Conservation (phyloP, 768 basidiomycete species). For the Calocybe cyanea region DNA sequence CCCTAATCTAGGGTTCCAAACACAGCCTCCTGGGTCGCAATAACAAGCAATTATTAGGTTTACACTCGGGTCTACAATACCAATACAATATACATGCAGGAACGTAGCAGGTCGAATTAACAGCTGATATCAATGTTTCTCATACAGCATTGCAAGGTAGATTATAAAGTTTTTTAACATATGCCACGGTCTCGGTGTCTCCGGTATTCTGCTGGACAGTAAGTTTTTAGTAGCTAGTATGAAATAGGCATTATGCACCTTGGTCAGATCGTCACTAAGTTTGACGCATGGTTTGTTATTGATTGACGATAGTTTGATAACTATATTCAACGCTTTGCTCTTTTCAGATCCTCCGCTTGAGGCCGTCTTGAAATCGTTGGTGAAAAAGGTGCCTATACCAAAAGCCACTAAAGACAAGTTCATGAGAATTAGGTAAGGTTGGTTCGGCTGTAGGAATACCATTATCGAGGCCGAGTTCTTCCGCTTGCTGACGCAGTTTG, state of each 20-base stretch:
- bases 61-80: too few relatives aligned
- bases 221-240: not conserved
- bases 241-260: slow-evolving; percentile 37
- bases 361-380: slow-evolving; percentile 75
- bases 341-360: slow-evolving; percentile 42
- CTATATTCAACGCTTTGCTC: slow-evolving; percentile 88
- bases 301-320: slow-evolving; percentile 85
- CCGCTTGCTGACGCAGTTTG: slow-evolving; percentile 64
- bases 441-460: slow-evolving; percentile 28
- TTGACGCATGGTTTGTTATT: slow-evolving; percentile 80
- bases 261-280: slow-evolving; percentile 87
- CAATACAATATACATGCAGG: too few relatives aligned
- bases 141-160: slow-evolving; percentile 10
- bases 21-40: too few relatives aligned
- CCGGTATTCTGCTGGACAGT: slow-evolving; percentile 58
- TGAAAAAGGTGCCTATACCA: slow-evolving; percentile 91
- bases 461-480: slow-evolving; percentile 64
- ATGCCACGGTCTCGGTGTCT: slow-evolving; percentile 49
- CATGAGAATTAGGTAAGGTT: not conserved
- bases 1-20: slow-evolving; percentile 17
- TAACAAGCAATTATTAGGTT: too few relatives aligned
- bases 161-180: slow-evolving; percentile 53
- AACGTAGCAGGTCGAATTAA: too few relatives aligned
- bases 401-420: slow-evolving; percentile 60
- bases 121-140: too few relatives aligned